Conservation (phyloP, 305 asterid genomes). For the Ilex paraguariensis region DNA sequence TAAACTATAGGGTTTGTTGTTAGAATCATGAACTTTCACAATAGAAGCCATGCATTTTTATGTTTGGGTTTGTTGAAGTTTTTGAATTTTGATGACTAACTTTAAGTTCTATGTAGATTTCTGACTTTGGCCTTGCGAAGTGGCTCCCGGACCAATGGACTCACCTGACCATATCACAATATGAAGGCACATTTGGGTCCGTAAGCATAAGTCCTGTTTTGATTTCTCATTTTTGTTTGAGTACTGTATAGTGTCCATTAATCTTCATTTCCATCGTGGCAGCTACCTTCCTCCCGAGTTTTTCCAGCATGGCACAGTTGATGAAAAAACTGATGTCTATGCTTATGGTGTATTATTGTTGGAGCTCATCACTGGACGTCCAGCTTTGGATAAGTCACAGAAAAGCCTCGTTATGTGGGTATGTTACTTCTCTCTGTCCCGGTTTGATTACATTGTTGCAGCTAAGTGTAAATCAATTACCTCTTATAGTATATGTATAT, state of each 20-base stretch:
- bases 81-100: conserved; percentile 16
- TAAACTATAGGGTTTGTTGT: too few relatives aligned
- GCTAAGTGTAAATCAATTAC: neutral
- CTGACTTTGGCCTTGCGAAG: conserved; percentile 94
- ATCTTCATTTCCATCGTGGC: conserved; percentile 4
- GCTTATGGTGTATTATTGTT: conserved; percentile 81
- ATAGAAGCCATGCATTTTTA: neutral
- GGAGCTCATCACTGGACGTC: conserved; percentile 87
- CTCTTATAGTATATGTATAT: too few relatives aligned
- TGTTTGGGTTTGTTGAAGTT: neutral
- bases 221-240: too few relatives aligned
- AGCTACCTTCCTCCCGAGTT: conserved; percentile 62
- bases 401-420: conserved; percentile 98
- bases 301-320: conserved; percentile 86
- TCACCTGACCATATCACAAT: conserved; percentile 77
- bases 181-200: conserved; percentile 97
- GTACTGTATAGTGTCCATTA: neutral
- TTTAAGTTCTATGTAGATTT: conserved; percentile 52
- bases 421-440: conserved; percentile 21
- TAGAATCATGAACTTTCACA: too few relatives aligned
- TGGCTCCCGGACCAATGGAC: conserved; percentile 99
- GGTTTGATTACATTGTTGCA: neutral
- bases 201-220: conserved; percentile 7
- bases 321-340: conserved; percentile 92
- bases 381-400: conserved; percentile 72